Evolutionary conservation across 345 rosid species (phyloP).

Genomic region (Cardamine chenopodiifolia): DNA sequence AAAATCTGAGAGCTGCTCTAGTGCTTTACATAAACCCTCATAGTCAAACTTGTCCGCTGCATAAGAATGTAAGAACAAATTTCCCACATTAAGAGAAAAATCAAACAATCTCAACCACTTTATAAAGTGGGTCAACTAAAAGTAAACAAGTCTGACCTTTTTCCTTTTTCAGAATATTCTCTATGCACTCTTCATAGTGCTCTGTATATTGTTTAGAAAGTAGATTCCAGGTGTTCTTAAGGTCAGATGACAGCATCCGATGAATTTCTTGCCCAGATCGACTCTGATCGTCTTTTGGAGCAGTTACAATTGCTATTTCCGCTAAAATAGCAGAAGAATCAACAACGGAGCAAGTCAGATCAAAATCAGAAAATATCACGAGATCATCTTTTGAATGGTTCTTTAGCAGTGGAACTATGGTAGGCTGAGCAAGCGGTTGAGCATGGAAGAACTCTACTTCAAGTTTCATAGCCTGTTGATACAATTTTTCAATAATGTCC

Average conservation of each 20-base stretch:
- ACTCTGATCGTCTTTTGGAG: slow-evolving; percentile 73
- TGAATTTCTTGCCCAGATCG: slow-evolving; percentile 54
- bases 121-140: background rate
- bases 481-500: slow-evolving; percentile 83
- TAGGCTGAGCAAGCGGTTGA: slow-evolving; percentile 75
- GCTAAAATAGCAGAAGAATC: slow-evolving; percentile 98
- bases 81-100: background rate
- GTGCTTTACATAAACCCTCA: slow-evolving; percentile 68
- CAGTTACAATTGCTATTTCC: slow-evolving; percentile 88
- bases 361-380: slow-evolving; percentile 90
- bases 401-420: slow-evolving; percentile 68
- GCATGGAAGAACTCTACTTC: slow-evolving; percentile 89
- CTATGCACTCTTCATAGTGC: slow-evolving; percentile 87
- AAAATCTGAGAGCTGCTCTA: slow-evolving; percentile 74
- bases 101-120: background rate
- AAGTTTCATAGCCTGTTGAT: slow-evolving; percentile 97
- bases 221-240: slow-evolving; percentile 72
- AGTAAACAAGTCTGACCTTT: slow-evolving; percentile 52
- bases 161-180: slow-evolving; percentile 65
- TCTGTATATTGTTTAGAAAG: slow-evolving; percentile 83
- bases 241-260: slow-evolving; percentile 80
- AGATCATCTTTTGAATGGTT: slow-evolving; percentile 56
- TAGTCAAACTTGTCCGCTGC: slow-evolving; percentile 67
- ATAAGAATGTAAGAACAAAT: slow-evolving; percentile 20
- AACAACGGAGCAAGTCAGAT: slow-evolving; percentile 88